These are phyloP conservation scores for Scheffersomyces titani DNA, from an alignment of 1,139 yeast species.

Conservation along the genomic window DNA sequence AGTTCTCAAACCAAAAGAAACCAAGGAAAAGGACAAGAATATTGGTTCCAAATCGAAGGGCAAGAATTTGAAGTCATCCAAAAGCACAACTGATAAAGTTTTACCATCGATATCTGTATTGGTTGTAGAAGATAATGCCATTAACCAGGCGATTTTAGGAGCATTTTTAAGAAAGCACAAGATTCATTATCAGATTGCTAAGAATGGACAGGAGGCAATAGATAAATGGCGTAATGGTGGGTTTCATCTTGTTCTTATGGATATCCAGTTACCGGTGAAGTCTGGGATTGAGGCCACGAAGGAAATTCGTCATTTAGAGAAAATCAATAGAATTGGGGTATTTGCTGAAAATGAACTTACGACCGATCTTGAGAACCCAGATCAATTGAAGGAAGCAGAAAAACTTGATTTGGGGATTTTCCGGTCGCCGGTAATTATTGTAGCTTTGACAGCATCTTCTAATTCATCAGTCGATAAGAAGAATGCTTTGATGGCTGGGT, in stretches of 20 bases:
- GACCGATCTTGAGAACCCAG: conserved; percentile 17
- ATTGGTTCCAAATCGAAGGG: neutral
- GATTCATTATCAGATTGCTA: conserved; percentile 83
- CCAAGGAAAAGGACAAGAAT: neutral
- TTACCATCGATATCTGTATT: conserved; percentile 84
- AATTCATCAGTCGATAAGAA: conserved; percentile 80
- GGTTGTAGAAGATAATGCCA: conserved; percentile 94
- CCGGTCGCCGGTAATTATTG: conserved; percentile 91
- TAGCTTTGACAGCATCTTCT: conserved; percentile 91
- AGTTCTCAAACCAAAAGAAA: neutral
- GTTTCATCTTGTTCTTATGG: conserved; percentile 90
- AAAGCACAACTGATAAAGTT: conserved; percentile 46
- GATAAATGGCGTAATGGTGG: conserved; percentile 94
- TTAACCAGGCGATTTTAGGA: conserved; percentile 89
- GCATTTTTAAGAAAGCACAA: conserved; percentile 87
- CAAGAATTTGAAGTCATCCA: conserved; percentile 7
- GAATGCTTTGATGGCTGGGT: conserved; percentile 93
- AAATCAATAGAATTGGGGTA: conserved; percentile 79
- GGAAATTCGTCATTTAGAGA: conserved; percentile 82
- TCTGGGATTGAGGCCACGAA: conserved; percentile 92
- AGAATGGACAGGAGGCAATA: conserved; percentile 89
- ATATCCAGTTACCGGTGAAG: conserved; percentile 89
- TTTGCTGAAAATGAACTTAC: conserved; percentile 53
- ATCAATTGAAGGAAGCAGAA: conserved; percentile 41
- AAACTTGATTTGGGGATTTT: conserved; percentile 61